Base-by-base conservation (phyloP, 179 eudicot species). In the Nepenthes alata region DNA sequence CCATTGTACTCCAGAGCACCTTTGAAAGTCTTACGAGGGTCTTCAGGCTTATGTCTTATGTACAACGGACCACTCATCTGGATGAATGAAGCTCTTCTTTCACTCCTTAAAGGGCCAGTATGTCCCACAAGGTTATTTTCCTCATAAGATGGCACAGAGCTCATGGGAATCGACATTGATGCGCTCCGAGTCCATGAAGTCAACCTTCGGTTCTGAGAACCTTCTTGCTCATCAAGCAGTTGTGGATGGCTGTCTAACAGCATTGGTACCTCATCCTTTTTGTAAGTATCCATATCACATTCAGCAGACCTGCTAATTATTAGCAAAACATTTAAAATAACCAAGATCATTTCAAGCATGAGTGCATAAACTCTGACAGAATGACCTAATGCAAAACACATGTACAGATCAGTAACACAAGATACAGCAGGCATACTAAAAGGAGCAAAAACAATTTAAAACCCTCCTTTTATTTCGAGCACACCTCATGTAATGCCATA, bases 61-160 rank as follows among this genome's bases (percentile, higher is more conserved):
- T 71, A 73, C 70, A 84, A 66, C 44, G 83, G 81, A 65, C 88
- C 88, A 69, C 88, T 85, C 86, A 79, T 80, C 60, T 78, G 86
- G 47, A 73, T 59, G 15, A 70, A 62, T 8, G 83, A 61, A 59
- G 71, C 36, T 63, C 50, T 59, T 70, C 55, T 72, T 68, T 62
- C 75, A 58, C 54, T 80, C 63, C 68, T 63, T 62, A 80, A 73
- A 4, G 89, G 85, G 47, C 81, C 89, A 25, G 87, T 72, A 63
- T 63, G 70, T 52, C 83, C 76, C 44, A 62, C 53, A 38, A 64
- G 61, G 67, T 62, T 76, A 67, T 51, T 72, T 59, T 70, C 75
- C 50, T 59, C 72, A 65, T 56, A 74, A 50, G 80, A 68, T 34
- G 71, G 67, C 11, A 61, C 5, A 52, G 74, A 51, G 61, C 63